Percentiles rank a stretch among this genome's conserved stretches.
phyloP scores from a whole-genome alignment of 257 asterid species.

The Solanum dulcamara region DNA sequence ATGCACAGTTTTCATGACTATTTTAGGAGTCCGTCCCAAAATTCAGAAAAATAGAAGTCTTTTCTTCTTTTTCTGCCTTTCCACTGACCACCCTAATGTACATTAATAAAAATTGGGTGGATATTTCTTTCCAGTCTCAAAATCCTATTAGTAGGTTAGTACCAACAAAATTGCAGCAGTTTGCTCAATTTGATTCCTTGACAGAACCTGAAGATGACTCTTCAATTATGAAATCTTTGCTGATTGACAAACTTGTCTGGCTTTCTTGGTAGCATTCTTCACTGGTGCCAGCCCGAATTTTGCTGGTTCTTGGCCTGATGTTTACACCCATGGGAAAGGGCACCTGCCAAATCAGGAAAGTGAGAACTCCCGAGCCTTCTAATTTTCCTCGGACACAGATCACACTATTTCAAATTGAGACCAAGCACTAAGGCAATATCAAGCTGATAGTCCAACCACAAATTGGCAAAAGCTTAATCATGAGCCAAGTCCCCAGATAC shows the following conservation, averaged over 20 bases:
- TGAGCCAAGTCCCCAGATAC: not conserved
- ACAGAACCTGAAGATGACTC: slow-evolving; percentile 55
- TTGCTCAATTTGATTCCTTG: slow-evolving; percentile 60
- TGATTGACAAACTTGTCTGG: slow-evolving; percentile 21
- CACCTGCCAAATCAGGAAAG: slow-evolving; percentile 39
- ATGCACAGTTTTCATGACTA: slow-evolving; percentile 22
- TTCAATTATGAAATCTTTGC: slow-evolving; percentile 46
- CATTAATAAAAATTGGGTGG: slow-evolving; percentile 55
- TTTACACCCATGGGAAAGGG: slow-evolving; percentile 97
- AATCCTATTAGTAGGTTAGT: slow-evolving; percentile 51
- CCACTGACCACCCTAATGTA: slow-evolving; percentile 42
- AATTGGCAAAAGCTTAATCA: not conserved
- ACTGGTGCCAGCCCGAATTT: slow-evolving; percentile 39
- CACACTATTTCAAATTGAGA: not conserved
- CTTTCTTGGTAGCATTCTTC: slow-evolving; percentile 59
- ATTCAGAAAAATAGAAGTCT: slow-evolving; percentile 15
- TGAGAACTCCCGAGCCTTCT: not conserved
- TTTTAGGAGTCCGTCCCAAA: slow-evolving; percentile 20
- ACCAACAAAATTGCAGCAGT: slow-evolving; percentile 25
- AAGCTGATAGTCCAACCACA: not conserved
- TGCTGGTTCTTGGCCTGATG: slow-evolving; percentile 63
- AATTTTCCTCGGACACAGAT: not conserved
- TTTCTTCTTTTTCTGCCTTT: slow-evolving; percentile 21
- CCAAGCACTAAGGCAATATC: not conserved
- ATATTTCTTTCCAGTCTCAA: not conserved